A percentile compares a stretch with the other conserved stretches of the same genome.
phyloP scores from a whole-genome alignment of 768 basidiomycete species.

The Suillus tomentosus region DNA sequence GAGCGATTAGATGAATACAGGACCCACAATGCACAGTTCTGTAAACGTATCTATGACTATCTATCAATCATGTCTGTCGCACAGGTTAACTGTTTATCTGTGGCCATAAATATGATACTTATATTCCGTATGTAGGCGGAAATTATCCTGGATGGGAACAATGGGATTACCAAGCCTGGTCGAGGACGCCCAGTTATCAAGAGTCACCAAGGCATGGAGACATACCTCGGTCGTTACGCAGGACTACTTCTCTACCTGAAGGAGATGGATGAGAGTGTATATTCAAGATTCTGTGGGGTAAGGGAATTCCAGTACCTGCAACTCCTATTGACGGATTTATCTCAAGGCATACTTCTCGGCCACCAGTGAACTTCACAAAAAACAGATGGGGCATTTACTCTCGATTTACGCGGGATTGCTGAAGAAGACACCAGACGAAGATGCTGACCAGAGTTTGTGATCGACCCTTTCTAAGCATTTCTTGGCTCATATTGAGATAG shows the following conservation, averaged over 20 bases:
- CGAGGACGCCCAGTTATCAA: constrained; percentile 50
- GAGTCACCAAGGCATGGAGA: constrained; percentile 75
- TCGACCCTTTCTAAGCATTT: background rate
- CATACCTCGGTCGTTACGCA: constrained; percentile 83
- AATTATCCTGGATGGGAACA: constrained; percentile 62
- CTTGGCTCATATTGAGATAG: constrained; percentile 31
- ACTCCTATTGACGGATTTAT: constrained; percentile 6
- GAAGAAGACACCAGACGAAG: constrained; percentile 72
- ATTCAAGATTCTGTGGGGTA: constrained; percentile 89
- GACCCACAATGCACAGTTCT: constrained; percentile 89
- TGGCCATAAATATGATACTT: background rate
- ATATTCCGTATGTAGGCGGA: constrained; percentile 50
- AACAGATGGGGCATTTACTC: constrained; percentile 78
- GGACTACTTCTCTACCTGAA: constrained; percentile 91
- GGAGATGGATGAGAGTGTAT: constrained; percentile 92
- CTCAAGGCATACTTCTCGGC: constrained; percentile 89
- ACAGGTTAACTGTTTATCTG: constrained; percentile 55
- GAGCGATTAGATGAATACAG: constrained; percentile 89
- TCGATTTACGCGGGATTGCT: constrained; percentile 57
- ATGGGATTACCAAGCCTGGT: constrained; percentile 52
- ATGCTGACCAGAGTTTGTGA: constrained; percentile 64
- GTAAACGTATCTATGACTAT: constrained; percentile 89
- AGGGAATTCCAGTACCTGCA: constrained; percentile 29
- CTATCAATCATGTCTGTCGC: constrained; percentile 89
- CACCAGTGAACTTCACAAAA: constrained; percentile 77